phyloP scores from a whole-genome alignment of 352 stramenopile genomes.

The Phytophthora litchii region DNA sequence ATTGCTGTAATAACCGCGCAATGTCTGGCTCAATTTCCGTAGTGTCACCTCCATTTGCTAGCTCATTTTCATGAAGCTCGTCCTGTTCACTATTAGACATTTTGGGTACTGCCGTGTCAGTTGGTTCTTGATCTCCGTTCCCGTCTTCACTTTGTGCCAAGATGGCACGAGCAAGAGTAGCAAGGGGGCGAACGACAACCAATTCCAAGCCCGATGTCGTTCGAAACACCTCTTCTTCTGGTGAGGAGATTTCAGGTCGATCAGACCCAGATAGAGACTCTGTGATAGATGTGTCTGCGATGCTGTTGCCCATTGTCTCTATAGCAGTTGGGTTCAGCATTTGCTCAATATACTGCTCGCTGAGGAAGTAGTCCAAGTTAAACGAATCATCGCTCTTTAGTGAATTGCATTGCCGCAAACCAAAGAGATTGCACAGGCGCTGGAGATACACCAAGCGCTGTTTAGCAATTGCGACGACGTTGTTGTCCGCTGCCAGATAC shows the following conservation, averaged over 20 bases:
- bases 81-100: slow-evolving; percentile 8
- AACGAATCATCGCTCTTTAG: slow-evolving; percentile 22
- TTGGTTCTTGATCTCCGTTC: slow-evolving; percentile 1
- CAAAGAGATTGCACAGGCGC: slow-evolving; percentile 58
- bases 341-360: slow-evolving; percentile 52
- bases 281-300: not conserved
- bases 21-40: slow-evolving; percentile 1
- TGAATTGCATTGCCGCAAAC: slow-evolving; percentile 23
- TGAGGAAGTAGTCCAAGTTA: slow-evolving; percentile 61
- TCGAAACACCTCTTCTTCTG: slow-evolving; percentile 23
- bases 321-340: slow-evolving; percentile 18
- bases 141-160: slow-evolving; percentile 35
- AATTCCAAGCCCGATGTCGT: slow-evolving; percentile 35
- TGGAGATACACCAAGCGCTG: slow-evolving; percentile 55
- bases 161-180: slow-evolving; percentile 38
- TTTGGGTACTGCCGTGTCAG: not conserved
- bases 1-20: slow-evolving; percentile 8
- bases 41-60: not conserved
- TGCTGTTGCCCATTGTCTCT: not conserved
- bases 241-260: not conserved
- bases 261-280: not conserved
- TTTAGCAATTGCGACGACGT: slow-evolving; percentile 52
- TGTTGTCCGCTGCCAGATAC: slow-evolving; percentile 51
- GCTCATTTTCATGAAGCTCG: not conserved
- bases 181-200: slow-evolving; percentile 21